phyloP scores from a whole-genome alignment of 2,329 filamentous ascomycete species.

The Lachnellula arida region DNA sequence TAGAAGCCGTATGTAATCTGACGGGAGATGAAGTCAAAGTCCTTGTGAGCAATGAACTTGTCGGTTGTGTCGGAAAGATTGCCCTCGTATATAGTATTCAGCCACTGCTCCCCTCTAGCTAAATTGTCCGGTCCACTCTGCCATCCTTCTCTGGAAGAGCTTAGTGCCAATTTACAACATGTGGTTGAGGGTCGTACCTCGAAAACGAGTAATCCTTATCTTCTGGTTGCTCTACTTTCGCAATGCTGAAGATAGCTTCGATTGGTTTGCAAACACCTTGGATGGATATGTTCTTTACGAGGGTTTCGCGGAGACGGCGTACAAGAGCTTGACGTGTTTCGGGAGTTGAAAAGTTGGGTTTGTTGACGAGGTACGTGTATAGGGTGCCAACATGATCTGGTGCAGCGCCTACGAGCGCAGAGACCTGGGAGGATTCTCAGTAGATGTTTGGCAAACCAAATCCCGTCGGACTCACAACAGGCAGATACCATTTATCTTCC shows the following conservation, averaged over 20 bases:
- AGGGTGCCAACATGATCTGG: conserved; percentile 48
- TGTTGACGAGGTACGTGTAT: conserved; percentile 50
- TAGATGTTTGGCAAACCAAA: not conserved
- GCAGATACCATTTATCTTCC: conserved; percentile 42
- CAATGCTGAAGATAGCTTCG: conserved; percentile 35
- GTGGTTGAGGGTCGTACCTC: conserved; percentile 10
- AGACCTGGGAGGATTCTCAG: conserved; percentile 33
- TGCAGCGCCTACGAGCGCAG: conserved; percentile 41
- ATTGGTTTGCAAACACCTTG: conserved; percentile 60
- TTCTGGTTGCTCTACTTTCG: conserved; percentile 35
- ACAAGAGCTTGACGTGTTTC: conserved; percentile 44
- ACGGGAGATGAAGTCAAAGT: conserved; percentile 47
- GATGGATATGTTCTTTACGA: conserved; percentile 54
- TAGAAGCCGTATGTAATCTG: conserved; percentile 56
- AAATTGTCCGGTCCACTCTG: conserved; percentile 51
- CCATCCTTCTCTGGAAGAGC: conserved; percentile 48
- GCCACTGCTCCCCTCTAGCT: conserved; percentile 50
- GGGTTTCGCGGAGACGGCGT: conserved; percentile 49
- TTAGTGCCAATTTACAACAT: conserved; percentile 3
- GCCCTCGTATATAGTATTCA: conserved; percentile 42
- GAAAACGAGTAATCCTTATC: conserved; percentile 47
- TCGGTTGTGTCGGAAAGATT: conserved; percentile 33
- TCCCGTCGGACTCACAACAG: conserved; percentile 31
- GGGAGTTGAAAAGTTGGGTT: conserved; percentile 41
- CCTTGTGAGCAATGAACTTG: conserved; percentile 40